Percentiles rank a stretch among this genome's conserved stretches.
These are phyloP conservation scores for Onygenales sp. DNA, from an alignment of 2,329 filamentous ascomycete species.

Conservation along the genomic window DNA sequence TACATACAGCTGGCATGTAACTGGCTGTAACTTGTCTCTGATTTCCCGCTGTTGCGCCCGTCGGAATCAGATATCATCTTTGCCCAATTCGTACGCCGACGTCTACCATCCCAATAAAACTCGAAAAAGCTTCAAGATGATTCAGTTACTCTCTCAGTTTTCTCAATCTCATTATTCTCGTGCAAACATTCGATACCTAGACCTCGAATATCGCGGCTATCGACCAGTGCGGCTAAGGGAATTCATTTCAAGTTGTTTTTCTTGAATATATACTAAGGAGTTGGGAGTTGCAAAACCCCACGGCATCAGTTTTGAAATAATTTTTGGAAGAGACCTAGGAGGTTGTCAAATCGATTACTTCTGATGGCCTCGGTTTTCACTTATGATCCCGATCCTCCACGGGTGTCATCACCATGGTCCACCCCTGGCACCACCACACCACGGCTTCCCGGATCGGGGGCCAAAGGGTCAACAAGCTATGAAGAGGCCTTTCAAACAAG, in stretches of 20 bases:
- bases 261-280: neutral
- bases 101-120: neutral
- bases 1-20: neutral
- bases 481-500: slow-evolving; percentile 27
- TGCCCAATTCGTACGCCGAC: neutral
- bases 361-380: slow-evolving; percentile 91
- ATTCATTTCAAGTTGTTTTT: too few relatives aligned
- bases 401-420: slow-evolving; percentile 86
- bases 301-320: neutral
- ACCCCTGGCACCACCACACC: slow-evolving; percentile 42
- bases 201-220: neutral
- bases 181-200: slow-evolving; percentile 6
- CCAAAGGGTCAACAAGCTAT: slow-evolving; percentile 16
- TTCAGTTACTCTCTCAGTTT: slow-evolving; percentile 10
- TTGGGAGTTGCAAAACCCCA: neutral
- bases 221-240: neutral
- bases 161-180: slow-evolving; percentile 8
- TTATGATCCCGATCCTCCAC: slow-evolving; percentile 76
- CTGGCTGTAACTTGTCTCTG: neutral
- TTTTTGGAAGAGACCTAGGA: neutral
- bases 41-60: neutral
- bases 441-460: slow-evolving; percentile 20
- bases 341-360: neutral
- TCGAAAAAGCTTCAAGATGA: slow-evolving; percentile 14
- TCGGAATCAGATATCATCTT: neutral